Percentiles rank a stretch among this genome's conserved stretches.
phyloP scores from a whole-genome alignment of 2,329 filamentous ascomycete species.

The Alternaria brassicae region DNA sequence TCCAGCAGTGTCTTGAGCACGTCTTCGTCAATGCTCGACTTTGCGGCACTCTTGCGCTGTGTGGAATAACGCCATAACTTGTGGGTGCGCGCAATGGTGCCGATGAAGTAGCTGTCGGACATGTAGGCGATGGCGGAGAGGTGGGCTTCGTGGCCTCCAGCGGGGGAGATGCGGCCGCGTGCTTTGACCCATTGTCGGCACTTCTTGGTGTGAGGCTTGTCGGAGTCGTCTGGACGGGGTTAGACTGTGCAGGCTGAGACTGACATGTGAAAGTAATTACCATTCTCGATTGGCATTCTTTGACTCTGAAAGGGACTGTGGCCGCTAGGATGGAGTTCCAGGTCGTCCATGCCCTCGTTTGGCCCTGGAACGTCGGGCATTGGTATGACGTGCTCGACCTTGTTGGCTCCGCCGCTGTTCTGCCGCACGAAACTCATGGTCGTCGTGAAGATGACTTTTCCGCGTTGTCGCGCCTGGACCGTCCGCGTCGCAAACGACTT shows the following conservation, averaged over 20 bases:
- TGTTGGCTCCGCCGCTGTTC: conserved; percentile 62
- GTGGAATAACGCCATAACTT: conserved; percentile 76
- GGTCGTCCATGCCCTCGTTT: conserved; percentile 48
- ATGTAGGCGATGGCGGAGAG: conserved; percentile 91
- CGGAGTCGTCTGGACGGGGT: conserved; percentile 49
- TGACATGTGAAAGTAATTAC: conserved; percentile 32
- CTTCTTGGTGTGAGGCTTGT: conserved; percentile 69
- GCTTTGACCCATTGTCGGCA: conserved; percentile 75
- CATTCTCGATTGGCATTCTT: conserved; percentile 64
- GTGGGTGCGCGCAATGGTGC: conserved; percentile 82
- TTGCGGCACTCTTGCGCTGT: conserved; percentile 46
- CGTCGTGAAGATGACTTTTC: conserved; percentile 91
- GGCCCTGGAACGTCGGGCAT: conserved; percentile 58
- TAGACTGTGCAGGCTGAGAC: conserved; percentile 12
- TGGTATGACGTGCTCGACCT: conserved; percentile 69
- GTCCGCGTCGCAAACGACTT: conserved; percentile 89
- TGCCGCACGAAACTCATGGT: conserved; percentile 87
- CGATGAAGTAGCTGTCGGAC: conserved; percentile 92
- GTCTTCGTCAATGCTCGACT: conserved; percentile 52
- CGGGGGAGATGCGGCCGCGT: conserved; percentile 73
- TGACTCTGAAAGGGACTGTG: conserved; percentile 65
- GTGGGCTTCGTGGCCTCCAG: conserved; percentile 80
- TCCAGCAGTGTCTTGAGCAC: conserved; percentile 54
- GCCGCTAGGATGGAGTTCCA: conserved; percentile 39
- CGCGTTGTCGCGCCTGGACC: conserved; percentile 91